Evolutionary conservation across 176 grass and related monocot genomes (phyloP), one percentile per base, ranked within the genome.

Genomic region (Microstegium vimineum): DNA sequence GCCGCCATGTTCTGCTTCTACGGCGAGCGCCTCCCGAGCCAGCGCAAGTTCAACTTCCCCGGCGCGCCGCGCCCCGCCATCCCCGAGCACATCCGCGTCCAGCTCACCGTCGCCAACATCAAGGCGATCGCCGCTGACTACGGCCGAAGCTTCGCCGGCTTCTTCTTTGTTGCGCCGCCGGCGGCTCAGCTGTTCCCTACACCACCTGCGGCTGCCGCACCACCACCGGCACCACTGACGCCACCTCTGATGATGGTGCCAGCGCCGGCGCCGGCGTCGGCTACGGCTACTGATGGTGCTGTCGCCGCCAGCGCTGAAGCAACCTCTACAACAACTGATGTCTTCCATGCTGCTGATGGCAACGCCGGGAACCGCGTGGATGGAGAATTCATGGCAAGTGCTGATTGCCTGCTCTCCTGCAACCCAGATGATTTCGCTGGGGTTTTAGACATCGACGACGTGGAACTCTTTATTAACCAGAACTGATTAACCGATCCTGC

Each of bases 1-100:
- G 83, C 65, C 28, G 67, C 78, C 10, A 28, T 86, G 35, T 89
- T 59, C 73, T 81, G 78, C 83, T 86, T 86, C 73, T 81, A 86
- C 66, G 83, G 78, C 45, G 26, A 32, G 33, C 31, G 2, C 1
- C 66, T 80, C 0, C 81, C 81, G 1, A 45, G 18, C 13, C 37
- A 60, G 22, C 78, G 83, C 26, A 28, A 17, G 43, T 69, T 31
- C 69, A 88, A 88, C 69, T 88, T 84, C 81, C 86, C 86, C 5
- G 12, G 0, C n/a, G 13, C 31, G 11, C 75, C 86, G 5, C 86
- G 60, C 68, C 86, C 86, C 16, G 8, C 9, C 66, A 15, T 86
- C 73, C 28, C 59, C 36, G 78, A 82, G 56, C 3, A 17, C n/a
- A 1, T 18, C 1, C 78, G 65, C 35, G 4, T 1, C 22, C 18